phyloP scores from a whole-genome alignment of 768 basidiomycete genomes.

The Panaeolus cyanescens region DNA sequence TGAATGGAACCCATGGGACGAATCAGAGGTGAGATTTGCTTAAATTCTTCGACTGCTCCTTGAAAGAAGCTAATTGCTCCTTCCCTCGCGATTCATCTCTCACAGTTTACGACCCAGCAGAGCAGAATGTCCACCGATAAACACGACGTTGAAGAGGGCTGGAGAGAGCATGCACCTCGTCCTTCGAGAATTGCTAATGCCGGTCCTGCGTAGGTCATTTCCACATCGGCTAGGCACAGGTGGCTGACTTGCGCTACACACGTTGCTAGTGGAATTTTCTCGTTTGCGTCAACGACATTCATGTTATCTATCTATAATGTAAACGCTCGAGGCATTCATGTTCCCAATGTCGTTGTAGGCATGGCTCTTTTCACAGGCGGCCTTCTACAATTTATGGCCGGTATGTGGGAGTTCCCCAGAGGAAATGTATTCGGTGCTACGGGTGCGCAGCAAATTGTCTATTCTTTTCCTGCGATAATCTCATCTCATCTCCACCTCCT shows the following conservation, averaged over 20 bases:
- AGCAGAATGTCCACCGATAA: background rate
- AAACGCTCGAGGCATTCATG: constrained; percentile 45
- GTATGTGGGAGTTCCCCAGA: constrained; percentile 75
- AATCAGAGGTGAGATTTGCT: background rate
- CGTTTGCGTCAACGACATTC: constrained; percentile 56
- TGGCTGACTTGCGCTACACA: no score
- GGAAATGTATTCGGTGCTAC: constrained; percentile 70
- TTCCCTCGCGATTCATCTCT: background rate
- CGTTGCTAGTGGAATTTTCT: constrained; percentile 32
- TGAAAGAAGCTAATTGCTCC: background rate
- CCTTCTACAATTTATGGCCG: constrained; percentile 77
- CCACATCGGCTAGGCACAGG: background rate
- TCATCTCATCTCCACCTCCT: background rate
- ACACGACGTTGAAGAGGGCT: background rate
- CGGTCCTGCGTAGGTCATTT: constrained; percentile 28
- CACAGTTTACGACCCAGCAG: background rate
- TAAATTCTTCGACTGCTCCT: background rate
- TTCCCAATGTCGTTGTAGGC: constrained; percentile 68
- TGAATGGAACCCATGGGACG: background rate
- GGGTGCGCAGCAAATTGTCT: constrained; percentile 36
- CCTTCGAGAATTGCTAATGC: constrained; percentile 33
- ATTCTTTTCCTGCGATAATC: background rate
- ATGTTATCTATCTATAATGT: constrained; percentile 72
- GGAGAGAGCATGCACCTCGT: background rate
- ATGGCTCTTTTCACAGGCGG: constrained; percentile 79